Base-by-base conservation (phyloP, 495 filamentous ascomycete genomes). In the Aspergillus nidulans region DNA sequence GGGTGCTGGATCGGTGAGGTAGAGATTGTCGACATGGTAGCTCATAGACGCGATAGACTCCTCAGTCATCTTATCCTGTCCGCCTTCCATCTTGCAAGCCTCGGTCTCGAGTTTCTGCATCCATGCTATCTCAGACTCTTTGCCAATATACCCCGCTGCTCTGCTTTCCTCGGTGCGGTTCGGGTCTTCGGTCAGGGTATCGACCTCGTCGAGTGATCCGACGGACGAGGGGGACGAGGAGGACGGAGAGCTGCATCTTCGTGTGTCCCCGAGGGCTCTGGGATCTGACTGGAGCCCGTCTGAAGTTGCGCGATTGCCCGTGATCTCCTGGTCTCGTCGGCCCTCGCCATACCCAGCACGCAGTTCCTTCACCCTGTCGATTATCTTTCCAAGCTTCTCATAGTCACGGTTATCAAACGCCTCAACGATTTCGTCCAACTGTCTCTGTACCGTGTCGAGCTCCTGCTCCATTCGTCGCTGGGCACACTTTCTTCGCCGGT, bases 101-200 rank as follows among this genome's bases (percentile, higher is more conserved):
- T 70, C 63, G 36, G 44, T 24, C 34, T 68, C 58, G 0, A 72
- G 53, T 19, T 65, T 63, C 59, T 79, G 77, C 50, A 85, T 73
- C 83, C 84, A 86, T n/a, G 70, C 69, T n/a, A 85, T 68, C 43
- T 83, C 81, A 2, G 82, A 86, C 47, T 75, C 80, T 51, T 82
- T 84, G 19, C 84, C 84, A 52, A 85, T 65, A 55, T 75, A 84
- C 0, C 84, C 84, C 13, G 77, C 83, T 0, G 74, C 69, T 21
- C 71, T 59, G n/a, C 69, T 64, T 32, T 62, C 55, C 43, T 77
- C 69, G 24, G 65, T 73, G 18, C 64, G 70, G 58, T 81, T 81
- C 6, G 74, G 62, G 49, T 86, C 84, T 55, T 85, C 77, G 16
- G 80, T 69, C 12, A 84, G 68, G 16, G 69, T 66, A 56, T 85